Base-by-base conservation (phyloP, 257 asterid genomes). In the Solanum sitiens region DNA sequence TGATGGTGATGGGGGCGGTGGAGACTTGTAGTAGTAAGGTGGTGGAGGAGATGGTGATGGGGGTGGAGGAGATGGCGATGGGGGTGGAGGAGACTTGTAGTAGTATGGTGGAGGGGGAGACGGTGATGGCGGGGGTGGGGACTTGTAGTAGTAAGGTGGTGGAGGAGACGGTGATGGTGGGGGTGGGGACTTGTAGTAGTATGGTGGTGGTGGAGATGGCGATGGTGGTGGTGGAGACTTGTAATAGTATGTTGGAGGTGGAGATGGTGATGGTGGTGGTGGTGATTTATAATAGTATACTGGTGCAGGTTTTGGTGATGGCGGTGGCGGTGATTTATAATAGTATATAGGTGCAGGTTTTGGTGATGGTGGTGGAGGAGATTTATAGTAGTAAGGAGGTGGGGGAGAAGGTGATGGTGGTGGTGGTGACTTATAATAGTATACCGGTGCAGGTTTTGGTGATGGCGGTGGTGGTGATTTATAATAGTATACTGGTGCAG, bases 41-140 rank as follows among this genome's bases (percentile, higher is more conserved):
- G 88, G 88, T 11, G 84, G 83, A 9, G 89, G 84, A 5, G 89
- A 87, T 2, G 87, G 45, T 0, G 87, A 87, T 25, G 89, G 89
- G 23, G 87, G 89, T 3, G 89, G 89, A 0, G 85, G 85, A 18
- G 89, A 83, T 0, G 84, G 30, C 0, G 89, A 83, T 11, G 85
- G 89, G 0, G 89, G 87, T 0, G 89, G 89, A 0, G 87, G 87
- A 0, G 89, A 70, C 12, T 47, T 65, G 18, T 87, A 83, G 8
- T 87, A 83, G 25, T 83, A 47, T 0, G 85, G 85, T 11, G 89
- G 89, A 0, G 87, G 85, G 0, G 87, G 76, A 13, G 76, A 72
- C 0, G 87, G 16, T 0, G 76, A 61, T 0, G 76, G 75, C 0
- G 87, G 87, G 0, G 87, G 87, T 0, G 63, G 76, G 0, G 76